Conservation (phyloP, 2,329 filamentous ascomycete genomes). For the Pezicula neosporulosa region DNA sequence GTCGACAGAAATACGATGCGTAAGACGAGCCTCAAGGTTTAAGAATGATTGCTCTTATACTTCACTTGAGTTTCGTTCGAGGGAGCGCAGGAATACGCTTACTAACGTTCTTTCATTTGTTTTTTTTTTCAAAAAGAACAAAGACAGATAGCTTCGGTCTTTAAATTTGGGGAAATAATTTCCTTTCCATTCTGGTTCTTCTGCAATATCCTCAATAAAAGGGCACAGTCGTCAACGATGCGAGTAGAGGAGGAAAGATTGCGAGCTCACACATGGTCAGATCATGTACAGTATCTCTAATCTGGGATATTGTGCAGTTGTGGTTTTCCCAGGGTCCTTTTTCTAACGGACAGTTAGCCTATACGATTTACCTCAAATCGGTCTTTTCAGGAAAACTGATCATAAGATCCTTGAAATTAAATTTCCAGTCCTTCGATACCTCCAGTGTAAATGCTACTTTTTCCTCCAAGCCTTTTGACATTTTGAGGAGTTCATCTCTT, state of each 20-base stretch:
- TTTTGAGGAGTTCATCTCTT: constrained; percentile 21
- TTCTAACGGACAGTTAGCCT: constrained; percentile 34
- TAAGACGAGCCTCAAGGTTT: no score
- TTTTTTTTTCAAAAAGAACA: no score
- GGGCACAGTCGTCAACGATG: not conserved
- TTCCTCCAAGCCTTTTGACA: constrained; percentile 28
- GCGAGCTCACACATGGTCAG: constrained; percentile 45
- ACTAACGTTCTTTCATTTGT: no score
- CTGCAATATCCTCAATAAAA: no score
- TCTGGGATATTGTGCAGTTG: constrained; percentile 32
- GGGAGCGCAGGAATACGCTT: no score
- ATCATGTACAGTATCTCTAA: constrained; percentile 44
- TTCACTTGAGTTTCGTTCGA: no score
- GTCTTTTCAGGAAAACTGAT: constrained; percentile 29
- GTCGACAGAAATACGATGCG: no score
- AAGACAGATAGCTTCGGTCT: no score
- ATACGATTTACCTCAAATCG: constrained; percentile 28
- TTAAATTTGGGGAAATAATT: no score
- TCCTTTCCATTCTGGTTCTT: no score
- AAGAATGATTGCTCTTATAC: no score
- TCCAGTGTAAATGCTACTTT: constrained; percentile 30
- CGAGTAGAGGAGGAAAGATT: constrained; percentile 22
- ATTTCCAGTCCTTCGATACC: constrained; percentile 30
- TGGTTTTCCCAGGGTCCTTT: constrained; percentile 21
- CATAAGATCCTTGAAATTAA: constrained; percentile 30